phyloP scores from a whole-genome alignment of 495 filamentous ascomycete species.

The Talaromyces proteolyticus region DNA sequence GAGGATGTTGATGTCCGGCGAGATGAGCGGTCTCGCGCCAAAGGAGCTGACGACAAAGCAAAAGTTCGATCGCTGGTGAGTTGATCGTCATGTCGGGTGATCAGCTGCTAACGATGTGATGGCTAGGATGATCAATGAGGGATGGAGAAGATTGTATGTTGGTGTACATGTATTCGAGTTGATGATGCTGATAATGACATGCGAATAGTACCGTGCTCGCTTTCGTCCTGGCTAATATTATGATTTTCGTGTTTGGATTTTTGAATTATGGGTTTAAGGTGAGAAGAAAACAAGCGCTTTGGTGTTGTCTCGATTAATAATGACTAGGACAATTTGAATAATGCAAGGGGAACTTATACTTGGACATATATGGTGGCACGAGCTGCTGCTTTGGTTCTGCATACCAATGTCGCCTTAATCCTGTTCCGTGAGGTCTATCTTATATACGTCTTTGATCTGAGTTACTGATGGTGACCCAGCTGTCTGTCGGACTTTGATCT shows the following conservation, averaged over 20 bases:
- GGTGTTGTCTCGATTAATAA: background rate
- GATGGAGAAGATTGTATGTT: conserved; percentile 63
- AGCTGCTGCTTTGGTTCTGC: conserved; percentile 62
- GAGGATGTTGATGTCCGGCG: conserved; percentile 62
- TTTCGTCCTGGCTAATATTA: conserved; percentile 58
- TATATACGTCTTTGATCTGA: background rate
- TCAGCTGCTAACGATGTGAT: no score
- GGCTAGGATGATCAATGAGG: conserved; percentile 74
- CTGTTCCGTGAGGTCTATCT: conserved; percentile 47
- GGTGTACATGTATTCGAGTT: background rate
- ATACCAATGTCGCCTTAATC: conserved; percentile 70
- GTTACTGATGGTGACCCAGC: conserved; percentile 21
- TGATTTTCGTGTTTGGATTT: conserved; percentile 69
- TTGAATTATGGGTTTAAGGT: conserved; percentile 67
- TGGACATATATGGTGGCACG: conserved; percentile 67
- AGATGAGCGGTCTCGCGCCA: conserved; percentile 59
- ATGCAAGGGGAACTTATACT: conserved; percentile 57
- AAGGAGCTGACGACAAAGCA: conserved; percentile 49
- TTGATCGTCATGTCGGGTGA: background rate
- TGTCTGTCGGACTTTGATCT: conserved; percentile 74
- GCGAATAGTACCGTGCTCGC: conserved; percentile 58
- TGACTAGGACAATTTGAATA: conserved; percentile 51
- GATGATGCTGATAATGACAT: conserved; percentile 13
- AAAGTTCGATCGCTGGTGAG: conserved; percentile 45
- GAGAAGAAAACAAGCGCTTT: background rate